A percentile compares a stretch with the other conserved stretches of the same genome.
These are phyloP conservation scores for Globisporangium acanthophoron DNA, from an alignment of 352 stramenopile genomes.

Conservation along the genomic window DNA sequence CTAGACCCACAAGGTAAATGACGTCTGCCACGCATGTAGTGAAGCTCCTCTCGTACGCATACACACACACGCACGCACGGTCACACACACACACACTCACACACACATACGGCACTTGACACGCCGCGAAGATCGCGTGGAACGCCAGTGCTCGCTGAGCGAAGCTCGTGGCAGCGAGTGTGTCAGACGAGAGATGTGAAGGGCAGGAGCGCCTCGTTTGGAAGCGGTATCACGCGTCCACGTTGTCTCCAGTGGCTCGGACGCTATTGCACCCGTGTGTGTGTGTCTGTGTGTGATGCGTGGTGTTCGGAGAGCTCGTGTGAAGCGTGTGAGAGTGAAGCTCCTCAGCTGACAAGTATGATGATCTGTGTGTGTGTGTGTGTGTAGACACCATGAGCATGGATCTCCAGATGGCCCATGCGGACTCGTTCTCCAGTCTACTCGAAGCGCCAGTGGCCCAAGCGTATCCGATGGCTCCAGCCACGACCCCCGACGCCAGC, in stretches of 20 bases:
- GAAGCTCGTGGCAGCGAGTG: too few relatives aligned
- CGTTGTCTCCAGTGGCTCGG: not conserved
- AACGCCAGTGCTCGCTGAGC: too few relatives aligned
- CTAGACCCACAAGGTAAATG: too few relatives aligned
- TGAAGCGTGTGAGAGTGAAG: not conserved
- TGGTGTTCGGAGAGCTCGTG: not conserved
- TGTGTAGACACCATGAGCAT: conserved; percentile 9
- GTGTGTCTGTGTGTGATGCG: not conserved
- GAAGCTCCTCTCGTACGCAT: too few relatives aligned
- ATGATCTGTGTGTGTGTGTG: not conserved
- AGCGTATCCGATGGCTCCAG: not conserved
- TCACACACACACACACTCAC: too few relatives aligned
- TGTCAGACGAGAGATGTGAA: too few relatives aligned
- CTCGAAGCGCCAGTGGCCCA: not conserved
- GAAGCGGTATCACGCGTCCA: too few relatives aligned
- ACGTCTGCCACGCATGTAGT: too few relatives aligned
- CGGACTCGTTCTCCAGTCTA: conserved; percentile 6
- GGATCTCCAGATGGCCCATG: conserved; percentile 13
- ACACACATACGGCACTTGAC: too few relatives aligned
- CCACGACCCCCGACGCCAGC: conserved; percentile 7
- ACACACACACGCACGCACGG: too few relatives aligned
- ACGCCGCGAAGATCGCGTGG: too few relatives aligned
- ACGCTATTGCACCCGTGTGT: not conserved
- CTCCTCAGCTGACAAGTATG: not conserved
- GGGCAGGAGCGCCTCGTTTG: too few relatives aligned